These are phyloP conservation scores for Cladosporium sp. DNA, from an alignment of 2,329 filamentous ascomycete species.

Conservation along the genomic window DNA sequence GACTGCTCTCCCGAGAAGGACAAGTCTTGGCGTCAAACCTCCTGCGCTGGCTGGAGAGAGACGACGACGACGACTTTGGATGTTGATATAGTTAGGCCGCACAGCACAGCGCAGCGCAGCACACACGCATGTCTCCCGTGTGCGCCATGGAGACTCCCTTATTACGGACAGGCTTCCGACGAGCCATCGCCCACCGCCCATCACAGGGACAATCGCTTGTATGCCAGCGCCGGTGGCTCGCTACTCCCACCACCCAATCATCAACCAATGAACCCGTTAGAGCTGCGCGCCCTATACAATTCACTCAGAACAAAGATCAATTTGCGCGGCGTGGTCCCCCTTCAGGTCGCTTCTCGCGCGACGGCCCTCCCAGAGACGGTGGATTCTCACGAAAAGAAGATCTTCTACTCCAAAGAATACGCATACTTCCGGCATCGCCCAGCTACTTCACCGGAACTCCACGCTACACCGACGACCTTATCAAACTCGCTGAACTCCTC, in stretches of 20 bases:
- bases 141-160: slow-evolving; percentile 27
- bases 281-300: slow-evolving; percentile 28
- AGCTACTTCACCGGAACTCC: slow-evolving; percentile 93
- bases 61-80: background rate
- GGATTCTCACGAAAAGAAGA: background rate
- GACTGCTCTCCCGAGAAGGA: background rate
- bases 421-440: slow-evolving; percentile 75
- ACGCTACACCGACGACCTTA: slow-evolving; percentile 77
- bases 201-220: slow-evolving; percentile 19
- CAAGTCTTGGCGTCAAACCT: slow-evolving; percentile 5
- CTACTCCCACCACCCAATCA: slow-evolving; percentile 20
- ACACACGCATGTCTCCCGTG: background rate
- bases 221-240: slow-evolving; percentile 23
- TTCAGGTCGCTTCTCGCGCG: background rate
- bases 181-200: slow-evolving; percentile 23
- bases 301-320: slow-evolving; percentile 22
- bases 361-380: background rate
- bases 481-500: slow-evolving; percentile 67
- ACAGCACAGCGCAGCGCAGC: background rate
- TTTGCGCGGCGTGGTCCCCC: slow-evolving; percentile 15
- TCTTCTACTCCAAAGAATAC: slow-evolving; percentile 41
- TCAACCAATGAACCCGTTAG: slow-evolving; percentile 19
- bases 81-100: background rate
- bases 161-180: slow-evolving; percentile 27
- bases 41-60: background rate